Percentiles rank a stretch among this genome's conserved stretches.
These are phyloP conservation scores for Tulasnella calospora DNA, from an alignment of 768 basidiomycete species.

Conservation along the genomic window DNA sequence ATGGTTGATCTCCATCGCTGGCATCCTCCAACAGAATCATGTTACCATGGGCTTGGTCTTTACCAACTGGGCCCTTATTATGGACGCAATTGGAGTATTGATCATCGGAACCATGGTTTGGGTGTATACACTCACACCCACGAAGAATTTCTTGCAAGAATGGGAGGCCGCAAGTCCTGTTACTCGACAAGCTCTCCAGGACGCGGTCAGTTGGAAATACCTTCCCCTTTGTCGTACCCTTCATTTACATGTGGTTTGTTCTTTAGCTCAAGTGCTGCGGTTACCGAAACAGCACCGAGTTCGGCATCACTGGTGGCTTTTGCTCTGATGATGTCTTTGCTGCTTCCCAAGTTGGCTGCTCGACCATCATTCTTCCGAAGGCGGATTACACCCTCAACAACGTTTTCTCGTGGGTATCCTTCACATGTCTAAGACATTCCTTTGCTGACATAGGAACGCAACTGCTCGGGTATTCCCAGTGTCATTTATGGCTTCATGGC, in stretches of 20 bases:
- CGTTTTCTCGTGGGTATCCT: constrained; percentile 66
- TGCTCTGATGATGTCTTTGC: constrained; percentile 68
- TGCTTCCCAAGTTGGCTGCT: constrained; percentile 34
- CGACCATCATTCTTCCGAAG: constrained; percentile 36
- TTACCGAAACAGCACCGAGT: constrained; percentile 58
- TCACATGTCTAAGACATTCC: not conserved
- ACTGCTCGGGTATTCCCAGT: constrained; percentile 32
- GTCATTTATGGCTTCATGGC: constrained; percentile 78
- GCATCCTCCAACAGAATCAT: constrained; percentile 65
- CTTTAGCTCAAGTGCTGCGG: constrained; percentile 76
- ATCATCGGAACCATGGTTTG: constrained; percentile 70
- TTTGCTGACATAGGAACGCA: constrained; percentile 9
- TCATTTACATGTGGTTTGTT: constrained; percentile 10
- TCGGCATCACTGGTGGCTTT: constrained; percentile 50
- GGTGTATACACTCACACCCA: constrained; percentile 73
- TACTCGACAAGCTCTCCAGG: constrained; percentile 60
- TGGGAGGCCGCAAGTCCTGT: constrained; percentile 48
- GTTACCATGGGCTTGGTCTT: constrained; percentile 64
- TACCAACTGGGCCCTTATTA: constrained; percentile 69
- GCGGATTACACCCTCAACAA: constrained; percentile 73
- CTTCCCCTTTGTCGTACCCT: not conserved
- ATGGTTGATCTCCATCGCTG: constrained; percentile 63
- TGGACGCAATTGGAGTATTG: constrained; percentile 57
- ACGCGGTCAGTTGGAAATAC: constrained; percentile 49
- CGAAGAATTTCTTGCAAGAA: constrained; percentile 56